A percentile compares a stretch with the other conserved stretches of the same genome.
Conservation (phyloP, 805 yeast genomes). For the Cyberlindnera maritima region DNA sequence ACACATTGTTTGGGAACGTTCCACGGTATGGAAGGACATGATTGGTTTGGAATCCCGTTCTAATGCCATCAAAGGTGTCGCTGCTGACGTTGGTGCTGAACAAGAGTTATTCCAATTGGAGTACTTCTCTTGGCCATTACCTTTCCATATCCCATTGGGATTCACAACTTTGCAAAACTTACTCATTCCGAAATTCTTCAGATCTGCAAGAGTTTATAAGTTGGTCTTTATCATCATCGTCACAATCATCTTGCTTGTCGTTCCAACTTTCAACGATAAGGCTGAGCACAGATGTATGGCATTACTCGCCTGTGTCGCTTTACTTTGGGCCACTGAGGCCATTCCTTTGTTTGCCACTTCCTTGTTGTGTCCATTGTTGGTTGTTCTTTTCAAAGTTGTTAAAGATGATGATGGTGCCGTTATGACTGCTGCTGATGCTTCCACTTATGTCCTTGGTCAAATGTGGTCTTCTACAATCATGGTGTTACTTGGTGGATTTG, state of each 20-base stretch:
- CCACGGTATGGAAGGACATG: slow-evolving; percentile 95
- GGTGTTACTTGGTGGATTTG: slow-evolving; percentile 87
- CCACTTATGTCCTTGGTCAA: slow-evolving; percentile 62
- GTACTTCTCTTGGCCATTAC: slow-evolving; percentile 31
- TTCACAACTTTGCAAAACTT: slow-evolving; percentile 31
- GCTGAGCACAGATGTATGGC: slow-evolving; percentile 67
- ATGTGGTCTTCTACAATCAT: slow-evolving; percentile 97
- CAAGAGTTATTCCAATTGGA: slow-evolving; percentile 33
- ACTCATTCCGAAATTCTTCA: slow-evolving; percentile 38
- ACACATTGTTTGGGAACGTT: slow-evolving; percentile 94
- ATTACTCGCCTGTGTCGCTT: slow-evolving; percentile 56
- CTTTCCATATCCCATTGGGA: slow-evolving; percentile 28
- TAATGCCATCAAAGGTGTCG: slow-evolving; percentile 34
- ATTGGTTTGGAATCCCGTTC: slow-evolving; percentile 79
- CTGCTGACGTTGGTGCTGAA: slow-evolving; percentile 33
- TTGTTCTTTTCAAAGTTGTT: slow-evolving; percentile 66
- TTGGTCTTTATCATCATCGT: slow-evolving; percentile 42
- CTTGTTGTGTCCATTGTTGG: slow-evolving; percentile 73
- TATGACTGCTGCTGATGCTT: slow-evolving; percentile 64
- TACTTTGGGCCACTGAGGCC: slow-evolving; percentile 95
- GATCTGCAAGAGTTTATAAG: slow-evolving; percentile 34
- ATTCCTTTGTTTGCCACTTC: slow-evolving; percentile 93
- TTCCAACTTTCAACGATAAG: slow-evolving; percentile 59
- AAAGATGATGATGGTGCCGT: slow-evolving; percentile 51
- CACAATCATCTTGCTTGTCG: slow-evolving; percentile 54